Evolutionary conservation across 495 filamentous ascomycete species (phyloP).

Genomic region (Hypomontagnella submonticulosa): DNA sequence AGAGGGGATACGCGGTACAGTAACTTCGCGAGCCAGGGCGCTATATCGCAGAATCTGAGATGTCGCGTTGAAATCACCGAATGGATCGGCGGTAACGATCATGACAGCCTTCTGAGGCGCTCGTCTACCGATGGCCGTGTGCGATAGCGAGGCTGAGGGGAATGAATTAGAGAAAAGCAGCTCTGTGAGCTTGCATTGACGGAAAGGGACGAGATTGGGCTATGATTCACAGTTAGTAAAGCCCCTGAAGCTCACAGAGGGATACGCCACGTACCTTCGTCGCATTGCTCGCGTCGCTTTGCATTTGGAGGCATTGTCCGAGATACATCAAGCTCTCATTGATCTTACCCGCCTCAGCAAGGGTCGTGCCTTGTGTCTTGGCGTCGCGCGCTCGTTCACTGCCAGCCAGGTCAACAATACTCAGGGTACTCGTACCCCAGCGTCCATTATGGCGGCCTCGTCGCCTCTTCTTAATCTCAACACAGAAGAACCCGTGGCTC

Average conservation of each 20-base stretch:
- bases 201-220: conserved; percentile 86
- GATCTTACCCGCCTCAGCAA: conserved; percentile 96
- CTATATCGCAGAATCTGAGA: conserved; percentile 96
- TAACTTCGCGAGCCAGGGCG: conserved; percentile 91
- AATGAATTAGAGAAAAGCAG: conserved; percentile 96
- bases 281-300: conserved; percentile 78
- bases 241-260: background rate
- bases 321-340: conserved; percentile 98
- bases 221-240: conserved; percentile 49
- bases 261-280: conserved; percentile 69
- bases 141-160: conserved; percentile 68
- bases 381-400: conserved; percentile 93
- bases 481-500: conserved; percentile 95
- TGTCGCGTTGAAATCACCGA: conserved; percentile 95
- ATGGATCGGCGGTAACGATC: conserved; percentile 95
- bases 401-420: conserved; percentile 92
- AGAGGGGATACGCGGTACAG: conserved; percentile 87
- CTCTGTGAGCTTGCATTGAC: conserved; percentile 97
- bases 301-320: conserved; percentile 96
- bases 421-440: conserved; percentile 85
- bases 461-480: conserved; percentile 88
- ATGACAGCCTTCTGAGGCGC: conserved; percentile 89
- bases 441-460: conserved; percentile 64
- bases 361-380: conserved; percentile 90
- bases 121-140: conserved; percentile 52